Evolutionary conservation across 192 early-diverging fungal genomes (phyloP), one percentile per base, ranked within the genome.

Genomic region (Phycomyces blakesleeanus): DNA sequence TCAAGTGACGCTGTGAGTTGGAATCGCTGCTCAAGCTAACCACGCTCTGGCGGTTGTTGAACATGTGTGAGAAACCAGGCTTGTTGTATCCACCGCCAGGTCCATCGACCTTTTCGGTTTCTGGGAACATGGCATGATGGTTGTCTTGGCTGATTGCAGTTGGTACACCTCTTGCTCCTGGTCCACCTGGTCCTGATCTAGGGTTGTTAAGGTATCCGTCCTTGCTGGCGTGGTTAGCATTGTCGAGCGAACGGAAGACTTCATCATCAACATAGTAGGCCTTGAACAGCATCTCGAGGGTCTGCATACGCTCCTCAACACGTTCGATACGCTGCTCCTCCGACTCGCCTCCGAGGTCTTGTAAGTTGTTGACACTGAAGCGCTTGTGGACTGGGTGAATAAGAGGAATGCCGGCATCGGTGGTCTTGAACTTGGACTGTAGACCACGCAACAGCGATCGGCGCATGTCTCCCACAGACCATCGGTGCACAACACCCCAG

Each of bases 201-300:
- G n/a, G n/a, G n/a, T n/a, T n/a, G n/a, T n/a, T n/a, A n/a, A n/a
- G 29, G 29, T 7, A 2, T 5, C 29, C 29, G 7, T 34, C 29
- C 29, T 34, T 34, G 29, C 7, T 34, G 29, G 39, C 52, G n/a
- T 60, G 64, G 38, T 57, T 72, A 37, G 70, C 70, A 55, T 61
- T 65, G 50, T 72, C 70, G 22, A 72, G 57, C 6, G 62, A 64
- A 52, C 70, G 59, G 44, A 72, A 72, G 8, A 72, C 62, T 63
- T 72, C 70, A 41, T 72, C 70, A 54, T 72, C 70, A 12, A 72
- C 64, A 62, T 72, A 72, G 37, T 72, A 72, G 26, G 70, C 70
- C 59, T 72, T 72, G 55, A 72, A 72, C 7, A 72, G 40, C 25
- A 66, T 16, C 66, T 72, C 70, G 18, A 72, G 42, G 34, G 60